Evolutionary conservation across 2,329 filamentous ascomycete species (phyloP).

Genomic region (Pestalotiopsis sp.): DNA sequence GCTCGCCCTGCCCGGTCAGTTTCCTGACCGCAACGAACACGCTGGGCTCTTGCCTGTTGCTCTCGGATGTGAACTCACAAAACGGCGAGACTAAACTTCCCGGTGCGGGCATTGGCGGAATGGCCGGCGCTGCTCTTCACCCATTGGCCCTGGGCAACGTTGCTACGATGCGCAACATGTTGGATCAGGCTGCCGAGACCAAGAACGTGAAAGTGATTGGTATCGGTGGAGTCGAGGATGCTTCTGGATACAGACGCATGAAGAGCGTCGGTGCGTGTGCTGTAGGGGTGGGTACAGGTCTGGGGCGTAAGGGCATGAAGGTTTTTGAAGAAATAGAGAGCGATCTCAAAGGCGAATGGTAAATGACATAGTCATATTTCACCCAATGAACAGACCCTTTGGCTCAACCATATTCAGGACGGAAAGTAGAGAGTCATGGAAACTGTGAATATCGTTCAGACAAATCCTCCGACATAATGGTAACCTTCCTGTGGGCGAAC

Average conservation of each 20-base stretch:
- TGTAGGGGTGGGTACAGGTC: slow-evolving; percentile 70
- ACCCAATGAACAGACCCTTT: background rate
- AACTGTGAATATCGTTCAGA: too few relatives aligned
- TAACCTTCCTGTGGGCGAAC: too few relatives aligned
- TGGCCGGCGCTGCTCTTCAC: slow-evolving; percentile 74
- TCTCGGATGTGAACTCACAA: slow-evolving; percentile 36
- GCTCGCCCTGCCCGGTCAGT: slow-evolving; percentile 47
- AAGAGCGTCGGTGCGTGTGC: slow-evolving; percentile 64
- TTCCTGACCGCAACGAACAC: slow-evolving; percentile 80
- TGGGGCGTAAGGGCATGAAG: slow-evolving; percentile 63
- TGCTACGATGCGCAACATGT: slow-evolving; percentile 61
- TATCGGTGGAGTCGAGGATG: slow-evolving; percentile 72
- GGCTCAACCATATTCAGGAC: too few relatives aligned
- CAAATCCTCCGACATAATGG: too few relatives aligned
- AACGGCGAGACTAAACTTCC: slow-evolving; percentile 49
- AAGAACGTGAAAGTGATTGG: slow-evolving; percentile 67
- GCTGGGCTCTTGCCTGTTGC: slow-evolving; percentile 68
- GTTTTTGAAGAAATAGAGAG: slow-evolving; percentile 65
- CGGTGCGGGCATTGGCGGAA: slow-evolving; percentile 65
- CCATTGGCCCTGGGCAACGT: slow-evolving; percentile 78
- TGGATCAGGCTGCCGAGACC: slow-evolving; percentile 54
- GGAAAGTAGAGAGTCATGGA: too few relatives aligned
- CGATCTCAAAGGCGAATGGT: background rate
- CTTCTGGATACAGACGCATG: slow-evolving; percentile 67
- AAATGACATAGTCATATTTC: background rate